Base-by-base conservation (phyloP, 371 early-diverging fungal species). In the Synchytrium microbalum region DNA sequence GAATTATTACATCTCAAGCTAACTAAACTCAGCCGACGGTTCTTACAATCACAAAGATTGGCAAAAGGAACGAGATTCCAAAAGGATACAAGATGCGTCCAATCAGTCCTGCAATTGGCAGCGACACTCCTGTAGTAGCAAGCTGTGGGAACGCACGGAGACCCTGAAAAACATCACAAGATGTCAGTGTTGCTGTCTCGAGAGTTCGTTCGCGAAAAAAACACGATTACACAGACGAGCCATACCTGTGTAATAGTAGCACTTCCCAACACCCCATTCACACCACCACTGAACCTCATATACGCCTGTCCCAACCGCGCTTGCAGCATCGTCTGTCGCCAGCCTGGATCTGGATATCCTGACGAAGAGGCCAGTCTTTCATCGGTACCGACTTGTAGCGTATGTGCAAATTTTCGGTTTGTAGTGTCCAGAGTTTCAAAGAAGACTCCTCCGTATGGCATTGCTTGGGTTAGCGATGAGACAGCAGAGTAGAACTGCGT, bases 21-120 rank as follows among this genome's bases (percentile, higher is more conserved):
- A n/a, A n/a, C n/a, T n/a, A n/a, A n/a, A n/a, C n/a, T n/a, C n/a
- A n/a, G n/a, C n/a, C n/a, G n/a, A n/a, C n/a, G n/a, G n/a, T n/a
- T n/a, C n/a, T n/a, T n/a, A 29, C 79, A 32, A 88, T 75, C 3
- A 83, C 84, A 72, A 88, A 88, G 29, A 87, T 85, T 2, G 88
- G 88, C 28, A 89, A 66, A 69, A 89, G 64, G 72, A 89, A 89
- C 3, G 81, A 79, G 10, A 89, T 76, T n/a, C 86, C 90, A 63
- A 87, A 89, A 26, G 90, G 90, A 69, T 79, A 88, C 57, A 87
- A 59, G 55, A 84, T 77, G 25, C 81, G 56, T 3, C 88, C 89
- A 58, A 87, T 68, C 19, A 82, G 25, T 3, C 80, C 72, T 5
- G 80, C 83, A 60, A 84, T 70, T 1, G 81, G 78, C 54, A 85